Evolutionary conservation across 2,329 filamentous ascomycete species (phyloP).

Genomic region (Aspergillus sp.): DNA sequence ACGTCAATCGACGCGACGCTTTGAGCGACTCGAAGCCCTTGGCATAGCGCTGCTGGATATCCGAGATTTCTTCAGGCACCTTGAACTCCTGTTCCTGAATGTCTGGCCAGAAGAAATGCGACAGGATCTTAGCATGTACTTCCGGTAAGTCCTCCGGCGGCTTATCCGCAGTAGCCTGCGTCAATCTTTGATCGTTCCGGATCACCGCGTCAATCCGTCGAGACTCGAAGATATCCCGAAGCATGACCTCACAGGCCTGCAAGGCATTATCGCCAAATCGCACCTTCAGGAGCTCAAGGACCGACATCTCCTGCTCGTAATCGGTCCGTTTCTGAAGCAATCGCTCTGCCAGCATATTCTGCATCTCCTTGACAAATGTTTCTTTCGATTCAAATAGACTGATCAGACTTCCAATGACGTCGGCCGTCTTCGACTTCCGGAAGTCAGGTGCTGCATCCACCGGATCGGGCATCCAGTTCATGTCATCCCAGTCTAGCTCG

Average conservation of each 20-base stretch:
- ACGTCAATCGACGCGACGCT: slow-evolving; percentile 74
- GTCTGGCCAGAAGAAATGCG: slow-evolving; percentile 86
- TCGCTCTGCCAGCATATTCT: slow-evolving; percentile 77
- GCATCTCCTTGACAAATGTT: slow-evolving; percentile 88
- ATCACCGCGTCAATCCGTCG: slow-evolving; percentile 62
- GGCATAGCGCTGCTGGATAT: slow-evolving; percentile 63
- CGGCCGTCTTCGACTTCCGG: slow-evolving; percentile 76
- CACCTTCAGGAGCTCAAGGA: slow-evolving; percentile 78
- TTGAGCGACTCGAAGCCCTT: slow-evolving; percentile 72
- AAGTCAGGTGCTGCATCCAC: slow-evolving; percentile 90
- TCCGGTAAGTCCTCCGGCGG: slow-evolving; percentile 29
- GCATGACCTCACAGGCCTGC: slow-evolving; percentile 95
- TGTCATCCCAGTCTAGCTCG: slow-evolving; percentile 81
- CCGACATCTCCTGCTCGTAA: slow-evolving; percentile 72
- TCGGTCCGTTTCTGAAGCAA: slow-evolving; percentile 57
- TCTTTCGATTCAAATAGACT: slow-evolving; percentile 82
- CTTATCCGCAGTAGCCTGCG: slow-evolving; percentile 16
- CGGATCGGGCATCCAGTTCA: slow-evolving; percentile 87
- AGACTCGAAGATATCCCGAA: slow-evolving; percentile 84
- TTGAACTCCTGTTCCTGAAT: slow-evolving; percentile 51
- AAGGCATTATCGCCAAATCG: slow-evolving; percentile 78
- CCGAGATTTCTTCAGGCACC: slow-evolving; percentile 37
- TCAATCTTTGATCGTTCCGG: slow-evolving; percentile 43
- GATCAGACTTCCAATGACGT: slow-evolving; percentile 86
- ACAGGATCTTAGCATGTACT: slow-evolving; percentile 77